Evolutionary conservation across 2,329 filamentous ascomycete species (phyloP), one percentile per base, ranked within the genome.

Genomic region (Fusarium sp.): DNA sequence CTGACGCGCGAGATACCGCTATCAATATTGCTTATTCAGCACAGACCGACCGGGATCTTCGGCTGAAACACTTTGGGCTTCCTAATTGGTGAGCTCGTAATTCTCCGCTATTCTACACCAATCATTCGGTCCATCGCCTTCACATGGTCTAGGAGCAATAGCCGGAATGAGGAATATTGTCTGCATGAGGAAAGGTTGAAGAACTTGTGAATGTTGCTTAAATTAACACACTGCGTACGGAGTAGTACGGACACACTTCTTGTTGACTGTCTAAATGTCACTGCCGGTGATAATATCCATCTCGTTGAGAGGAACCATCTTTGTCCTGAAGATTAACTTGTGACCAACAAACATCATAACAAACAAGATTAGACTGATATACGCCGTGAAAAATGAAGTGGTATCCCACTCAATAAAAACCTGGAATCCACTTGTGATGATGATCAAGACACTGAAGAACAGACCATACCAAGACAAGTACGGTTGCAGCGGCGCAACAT

Each of bases 401-500:
- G 42, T 63, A 21, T 69, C 42, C 68, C 68, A 71, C 18, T 60
- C 43, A 6, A 70, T 43, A 18, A 71, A 71, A 7, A 71, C 43
- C 13, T 67, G 50, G 7, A 71, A 71, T 3, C 68, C 68, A 11
- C 67, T 71, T 9, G 68, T 71, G 4, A 71, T 14, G 0, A 62
- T 71, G 11, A 71, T 67, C 17, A 69, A 25, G 2, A 48, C 23
- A 17, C 63, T 66, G 15, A 71, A 47, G 6, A 71, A 43, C 9
- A 71, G 11, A 6, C 63, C 67, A 17, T 63, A 63, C 66, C 66
- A 69, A 11, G 63, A 85, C 14, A 87, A 86, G 74, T 90, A 93
- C 0, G 91, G 87, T 74, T 89, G 86, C 8, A 84, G 72, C 0
- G 78, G 77, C 3, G 85, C 85, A 48, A 70, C 77, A 77, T 84